phyloP scores from a whole-genome alignment of 2,329 filamentous ascomycete genomes.

The Harringtonia lauricola region DNA sequence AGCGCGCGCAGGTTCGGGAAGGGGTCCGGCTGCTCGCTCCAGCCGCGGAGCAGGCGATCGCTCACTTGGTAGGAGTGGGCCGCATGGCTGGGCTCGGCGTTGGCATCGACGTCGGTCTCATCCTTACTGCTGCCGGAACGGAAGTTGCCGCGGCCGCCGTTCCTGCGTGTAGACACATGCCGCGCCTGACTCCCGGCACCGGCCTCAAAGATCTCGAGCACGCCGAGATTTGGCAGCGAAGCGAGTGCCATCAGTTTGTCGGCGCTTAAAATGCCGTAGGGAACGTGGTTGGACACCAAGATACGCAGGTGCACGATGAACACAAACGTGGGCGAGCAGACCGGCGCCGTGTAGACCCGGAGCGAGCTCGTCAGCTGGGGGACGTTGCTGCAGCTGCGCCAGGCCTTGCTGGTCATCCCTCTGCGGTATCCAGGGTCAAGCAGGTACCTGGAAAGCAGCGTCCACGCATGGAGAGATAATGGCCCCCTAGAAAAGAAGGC shows the following conservation, averaged over 20 bases:
- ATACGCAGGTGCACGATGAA: conserved; percentile 19
- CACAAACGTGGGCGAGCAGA: conserved; percentile 9
- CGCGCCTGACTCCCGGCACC: background rate
- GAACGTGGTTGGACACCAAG: background rate
- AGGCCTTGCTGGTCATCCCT: background rate
- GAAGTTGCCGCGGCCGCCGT: conserved; percentile 13
- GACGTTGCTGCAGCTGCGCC: background rate
- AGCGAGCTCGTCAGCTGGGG: background rate
- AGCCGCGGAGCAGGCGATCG: conserved; percentile 34
- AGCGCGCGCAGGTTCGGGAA: conserved; percentile 37
- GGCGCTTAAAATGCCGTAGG: conserved; percentile 11
- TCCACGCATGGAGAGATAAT: conserved; percentile 5
- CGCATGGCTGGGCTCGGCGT: too few species aligned
- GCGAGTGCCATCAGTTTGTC: conserved; percentile 29
- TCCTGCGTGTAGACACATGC: background rate
- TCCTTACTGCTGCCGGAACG: too few species aligned
- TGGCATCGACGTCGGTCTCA: too few species aligned
- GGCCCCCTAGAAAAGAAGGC: background rate
- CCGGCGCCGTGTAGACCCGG: background rate
- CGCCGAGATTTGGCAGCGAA: conserved; percentile 32
- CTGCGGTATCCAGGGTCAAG: background rate
- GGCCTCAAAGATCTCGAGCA: conserved; percentile 29
- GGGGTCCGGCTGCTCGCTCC: conserved; percentile 27
- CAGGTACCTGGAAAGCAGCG: background rate
- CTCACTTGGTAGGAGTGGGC: conserved; percentile 16